Evolutionary conservation across 306 rosid species (phyloP).

Genomic region (Senna tora): DNA sequence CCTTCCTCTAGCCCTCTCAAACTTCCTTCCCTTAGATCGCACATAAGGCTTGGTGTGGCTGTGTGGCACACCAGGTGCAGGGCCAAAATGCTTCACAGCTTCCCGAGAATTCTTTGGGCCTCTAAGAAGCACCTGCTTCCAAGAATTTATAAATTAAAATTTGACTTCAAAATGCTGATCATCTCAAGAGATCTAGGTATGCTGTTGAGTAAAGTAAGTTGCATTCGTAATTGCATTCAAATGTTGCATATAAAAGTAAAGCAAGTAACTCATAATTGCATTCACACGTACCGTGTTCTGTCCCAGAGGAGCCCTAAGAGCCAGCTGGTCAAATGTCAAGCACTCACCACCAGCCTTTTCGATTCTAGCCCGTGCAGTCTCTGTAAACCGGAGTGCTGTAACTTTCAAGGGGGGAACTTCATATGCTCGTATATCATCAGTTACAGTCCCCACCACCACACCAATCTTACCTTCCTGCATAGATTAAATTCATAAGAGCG

Average conservation of each 20-base stretch:
- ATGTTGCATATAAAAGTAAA: background rate
- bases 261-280: background rate
- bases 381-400: constrained; percentile 70
- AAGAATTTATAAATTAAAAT: background rate
- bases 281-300: constrained; percentile 67
- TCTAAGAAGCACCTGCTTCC: constrained; percentile 67
- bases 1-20: constrained; percentile 79
- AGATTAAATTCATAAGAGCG: constrained; percentile 4
- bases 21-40: constrained; percentile 75
- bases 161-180: no score
- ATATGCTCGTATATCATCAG: constrained; percentile 72
- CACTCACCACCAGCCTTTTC: constrained; percentile 86
- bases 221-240: no score
- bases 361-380: constrained; percentile 82
- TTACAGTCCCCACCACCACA: constrained; percentile 69
- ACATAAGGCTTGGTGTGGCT: constrained; percentile 82
- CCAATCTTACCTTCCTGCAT: constrained; percentile 62
- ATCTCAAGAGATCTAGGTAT: no score
- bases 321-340: constrained; percentile 81
- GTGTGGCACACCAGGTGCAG: constrained; percentile 91
- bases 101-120: constrained; percentile 82
- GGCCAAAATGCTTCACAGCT: constrained; percentile 88
- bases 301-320: constrained; percentile 75
- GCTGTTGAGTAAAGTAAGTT: no score
- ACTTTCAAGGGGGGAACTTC: constrained; percentile 73